Percentiles rank a stretch among this genome's conserved stretches.
phyloP scores from a whole-genome alignment of 257 asterid genomes.

The Lithospermum erythrorhizon region DNA sequence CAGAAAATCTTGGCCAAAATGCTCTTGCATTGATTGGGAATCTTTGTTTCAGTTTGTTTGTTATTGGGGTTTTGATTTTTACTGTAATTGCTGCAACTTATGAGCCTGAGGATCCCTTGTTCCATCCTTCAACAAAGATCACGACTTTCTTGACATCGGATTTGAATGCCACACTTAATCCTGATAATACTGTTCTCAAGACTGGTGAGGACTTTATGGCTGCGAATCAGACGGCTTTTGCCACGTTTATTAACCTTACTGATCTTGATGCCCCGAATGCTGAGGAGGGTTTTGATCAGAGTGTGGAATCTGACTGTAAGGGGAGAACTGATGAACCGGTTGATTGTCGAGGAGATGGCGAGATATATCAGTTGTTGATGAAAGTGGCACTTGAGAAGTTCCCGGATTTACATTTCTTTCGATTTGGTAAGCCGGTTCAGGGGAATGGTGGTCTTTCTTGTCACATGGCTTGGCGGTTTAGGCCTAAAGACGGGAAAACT shows the following conservation, averaged over 20 bases:
- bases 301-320: constrained; percentile 23
- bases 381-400: constrained; percentile 56
- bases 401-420: constrained; percentile 53
- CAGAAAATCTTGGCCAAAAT: constrained; percentile 72
- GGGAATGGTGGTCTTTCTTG: constrained; percentile 58
- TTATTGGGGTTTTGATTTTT: constrained; percentile 49
- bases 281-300: neutral
- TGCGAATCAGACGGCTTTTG: constrained; percentile 63
- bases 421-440: constrained; percentile 68
- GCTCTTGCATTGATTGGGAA: constrained; percentile 48
- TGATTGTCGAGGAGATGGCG: constrained; percentile 69
- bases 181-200: constrained; percentile 62
- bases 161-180: constrained; percentile 66
- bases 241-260: constrained; percentile 55
- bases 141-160: constrained; percentile 62
- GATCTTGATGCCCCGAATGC: constrained; percentile 49
- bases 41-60: constrained; percentile 50
- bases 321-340: constrained; percentile 44
- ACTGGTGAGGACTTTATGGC: constrained; percentile 92
- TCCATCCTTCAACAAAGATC: constrained; percentile 77
- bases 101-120: constrained; percentile 49
- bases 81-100: constrained; percentile 52
- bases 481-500: constrained; percentile 63
- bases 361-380: constrained; percentile 74
- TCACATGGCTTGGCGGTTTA: constrained; percentile 93